Evolutionary conservation across 306 rosid species (phyloP).

Genomic region (Begonia peltatifolia): DNA sequence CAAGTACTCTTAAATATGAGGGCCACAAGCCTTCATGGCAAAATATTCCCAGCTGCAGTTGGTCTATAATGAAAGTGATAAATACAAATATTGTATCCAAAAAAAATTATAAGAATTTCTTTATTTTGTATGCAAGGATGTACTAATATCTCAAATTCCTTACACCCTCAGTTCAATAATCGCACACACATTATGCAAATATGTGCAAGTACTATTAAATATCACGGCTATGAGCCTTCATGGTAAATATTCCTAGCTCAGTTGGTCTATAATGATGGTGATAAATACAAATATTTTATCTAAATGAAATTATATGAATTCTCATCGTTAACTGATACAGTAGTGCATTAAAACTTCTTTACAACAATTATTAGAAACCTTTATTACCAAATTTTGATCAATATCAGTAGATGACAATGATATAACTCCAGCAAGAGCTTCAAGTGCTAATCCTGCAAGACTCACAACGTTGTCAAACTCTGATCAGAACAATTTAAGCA

Average conservation of each 20-base stretch:
- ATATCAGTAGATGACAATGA: slow-evolving; percentile 76
- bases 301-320: too few species aligned
- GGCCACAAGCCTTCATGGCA: too few species aligned
- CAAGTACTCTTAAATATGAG: too few species aligned
- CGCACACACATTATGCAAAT: too few species aligned
- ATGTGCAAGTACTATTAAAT: too few species aligned
- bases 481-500: neutral
- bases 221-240: too few species aligned
- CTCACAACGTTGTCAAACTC: neutral
- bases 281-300: slow-evolving; percentile 1
- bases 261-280: neutral
- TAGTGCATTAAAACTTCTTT: neutral
- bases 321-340: neutral
- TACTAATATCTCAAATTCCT: too few species aligned
- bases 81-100: neutral
- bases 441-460: slow-evolving; percentile 74
- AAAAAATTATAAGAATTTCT: too few species aligned
- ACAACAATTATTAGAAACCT: slow-evolving; percentile 3
- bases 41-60: neutral
- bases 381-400: slow-evolving; percentile 55
- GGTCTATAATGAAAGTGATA: slow-evolving; percentile 1
- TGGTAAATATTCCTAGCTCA: too few species aligned
- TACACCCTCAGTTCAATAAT: too few species aligned
- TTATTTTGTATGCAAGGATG: too few species aligned
- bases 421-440: slow-evolving; percentile 84